phyloP scores from a whole-genome alignment of 495 filamentous ascomycete species.

The Penicillium canescens region DNA sequence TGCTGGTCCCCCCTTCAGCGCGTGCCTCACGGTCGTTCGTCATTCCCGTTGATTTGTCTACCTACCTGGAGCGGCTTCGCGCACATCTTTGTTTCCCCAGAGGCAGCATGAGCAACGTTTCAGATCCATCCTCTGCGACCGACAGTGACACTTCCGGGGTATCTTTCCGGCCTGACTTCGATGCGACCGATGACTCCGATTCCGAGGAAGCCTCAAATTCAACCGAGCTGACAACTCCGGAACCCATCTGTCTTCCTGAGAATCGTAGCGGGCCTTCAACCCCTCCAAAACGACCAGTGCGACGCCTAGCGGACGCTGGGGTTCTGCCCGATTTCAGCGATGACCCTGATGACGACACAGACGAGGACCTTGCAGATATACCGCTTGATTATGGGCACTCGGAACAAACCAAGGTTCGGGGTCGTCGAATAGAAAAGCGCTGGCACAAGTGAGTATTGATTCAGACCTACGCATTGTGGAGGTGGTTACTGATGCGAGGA shows the following conservation, averaged over 20 bases:
- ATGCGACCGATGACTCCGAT: constrained; percentile 8
- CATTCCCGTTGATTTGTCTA: background rate
- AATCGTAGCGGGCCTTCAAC: background rate
- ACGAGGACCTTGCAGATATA: constrained; percentile 19
- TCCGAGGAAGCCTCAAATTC: constrained; percentile 2
- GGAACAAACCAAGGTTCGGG: constrained; percentile 14
- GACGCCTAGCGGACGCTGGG: background rate
- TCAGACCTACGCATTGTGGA: constrained; percentile 1
- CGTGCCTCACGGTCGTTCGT: background rate
- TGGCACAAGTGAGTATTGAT: constrained; percentile 20
- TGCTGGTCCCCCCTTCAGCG: constrained; percentile 2
- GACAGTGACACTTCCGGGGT: constrained; percentile 9
- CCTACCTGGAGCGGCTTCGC: background rate
- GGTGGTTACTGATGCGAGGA: background rate
- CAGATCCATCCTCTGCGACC: constrained; percentile 5
- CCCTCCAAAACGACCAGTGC: background rate
- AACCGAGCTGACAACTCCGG: constrained; percentile 5
- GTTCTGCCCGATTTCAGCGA: constrained; percentile 15
- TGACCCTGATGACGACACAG: no score
- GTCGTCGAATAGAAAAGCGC: constrained; percentile 17
- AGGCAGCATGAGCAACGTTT: background rate
- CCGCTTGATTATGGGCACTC: constrained; percentile 26
- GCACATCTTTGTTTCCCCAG: background rate
- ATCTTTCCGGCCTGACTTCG: constrained; percentile 6
- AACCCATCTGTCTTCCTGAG: constrained; percentile 1